A percentile compares a stretch with the other conserved stretches of the same genome.
Evolutionary conservation across 2,329 filamentous ascomycete genomes (phyloP).

Genomic region (Geosmithia flava): DNA sequence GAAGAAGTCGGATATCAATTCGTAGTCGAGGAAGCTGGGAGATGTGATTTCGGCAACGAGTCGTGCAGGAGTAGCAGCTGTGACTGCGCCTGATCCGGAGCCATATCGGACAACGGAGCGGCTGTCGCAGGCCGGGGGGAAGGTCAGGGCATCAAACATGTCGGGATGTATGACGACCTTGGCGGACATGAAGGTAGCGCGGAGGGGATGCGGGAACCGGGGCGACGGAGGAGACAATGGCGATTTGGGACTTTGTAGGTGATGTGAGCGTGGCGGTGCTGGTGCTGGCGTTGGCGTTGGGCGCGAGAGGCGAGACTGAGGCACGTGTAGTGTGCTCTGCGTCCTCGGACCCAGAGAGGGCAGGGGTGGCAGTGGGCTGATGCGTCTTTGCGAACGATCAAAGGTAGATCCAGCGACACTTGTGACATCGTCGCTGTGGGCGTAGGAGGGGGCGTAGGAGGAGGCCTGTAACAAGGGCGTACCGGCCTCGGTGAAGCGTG

Average conservation of each 20-base stretch:
- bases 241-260: too few relatives aligned
- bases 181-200: conserved; percentile 34
- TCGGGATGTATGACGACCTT: conserved; percentile 50
- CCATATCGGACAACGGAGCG: conserved; percentile 74
- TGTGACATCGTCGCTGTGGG: conserved; percentile 53
- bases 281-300: conserved; percentile 10
- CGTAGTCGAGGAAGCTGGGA: conserved; percentile 90
- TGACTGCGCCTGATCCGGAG: conserved; percentile 56
- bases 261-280: too few relatives aligned
- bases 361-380: conserved; percentile 9
- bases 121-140: conserved; percentile 69
- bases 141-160: conserved; percentile 73
- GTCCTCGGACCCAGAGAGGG: conserved; percentile 17
- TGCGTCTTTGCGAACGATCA: conserved; percentile 1
- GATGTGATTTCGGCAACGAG: conserved; percentile 95
- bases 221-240: conserved; percentile 15
- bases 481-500: conserved; percentile 65
- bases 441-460: conserved; percentile 65
- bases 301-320: conserved; percentile 17
- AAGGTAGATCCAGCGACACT: not conserved
- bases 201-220: conserved; percentile 25
- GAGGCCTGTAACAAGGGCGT: conserved; percentile 71
- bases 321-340: conserved; percentile 23
- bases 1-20: conserved; percentile 95
- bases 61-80: conserved; percentile 79